Evolutionary conservation across 2,329 filamentous ascomycete species (phyloP).

Genomic region (Pseudogymnoascus sp.): DNA sequence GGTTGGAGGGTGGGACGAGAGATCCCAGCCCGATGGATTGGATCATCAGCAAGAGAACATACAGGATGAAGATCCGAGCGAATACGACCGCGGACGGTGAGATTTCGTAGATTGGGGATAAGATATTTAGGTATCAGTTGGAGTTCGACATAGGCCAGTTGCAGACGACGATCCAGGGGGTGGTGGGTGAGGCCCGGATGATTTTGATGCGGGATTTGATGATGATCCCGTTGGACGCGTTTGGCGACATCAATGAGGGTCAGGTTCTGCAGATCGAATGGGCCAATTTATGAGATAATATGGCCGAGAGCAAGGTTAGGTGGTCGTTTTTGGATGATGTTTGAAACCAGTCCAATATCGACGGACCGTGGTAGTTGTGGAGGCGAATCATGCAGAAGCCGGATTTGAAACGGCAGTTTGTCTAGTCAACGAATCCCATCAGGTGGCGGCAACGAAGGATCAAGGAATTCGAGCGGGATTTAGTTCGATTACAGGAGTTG

Average conservation of each 20-base stretch:
- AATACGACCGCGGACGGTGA: not conserved
- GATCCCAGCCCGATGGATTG: not conserved
- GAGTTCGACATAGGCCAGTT: not conserved
- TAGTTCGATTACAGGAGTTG: not conserved
- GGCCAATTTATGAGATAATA: not conserved
- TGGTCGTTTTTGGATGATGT: not conserved
- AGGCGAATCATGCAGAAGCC: not conserved
- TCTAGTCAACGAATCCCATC: not conserved
- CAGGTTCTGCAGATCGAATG: not conserved
- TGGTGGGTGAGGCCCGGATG: not conserved
- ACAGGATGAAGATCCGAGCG: slow-evolving; percentile 28
- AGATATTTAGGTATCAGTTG: not conserved
- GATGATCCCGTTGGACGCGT: not conserved
- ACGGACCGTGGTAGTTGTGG: not conserved
- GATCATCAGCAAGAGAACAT: slow-evolving; percentile 7
- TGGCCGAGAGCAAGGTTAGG: not conserved
- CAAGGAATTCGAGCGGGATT: not conserved
- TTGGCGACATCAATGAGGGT: not conserved
- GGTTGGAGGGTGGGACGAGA: not conserved
- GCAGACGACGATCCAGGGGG: not conserved
- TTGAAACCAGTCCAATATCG: not conserved
- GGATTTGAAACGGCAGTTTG: not conserved
- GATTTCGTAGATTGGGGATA: not conserved
- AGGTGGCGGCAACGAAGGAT: not conserved
- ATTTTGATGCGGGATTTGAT: not conserved